Evolutionary conservation across 768 basidiomycete genomes (phyloP).

Genomic region (Cystoderma amianthinum): DNA sequence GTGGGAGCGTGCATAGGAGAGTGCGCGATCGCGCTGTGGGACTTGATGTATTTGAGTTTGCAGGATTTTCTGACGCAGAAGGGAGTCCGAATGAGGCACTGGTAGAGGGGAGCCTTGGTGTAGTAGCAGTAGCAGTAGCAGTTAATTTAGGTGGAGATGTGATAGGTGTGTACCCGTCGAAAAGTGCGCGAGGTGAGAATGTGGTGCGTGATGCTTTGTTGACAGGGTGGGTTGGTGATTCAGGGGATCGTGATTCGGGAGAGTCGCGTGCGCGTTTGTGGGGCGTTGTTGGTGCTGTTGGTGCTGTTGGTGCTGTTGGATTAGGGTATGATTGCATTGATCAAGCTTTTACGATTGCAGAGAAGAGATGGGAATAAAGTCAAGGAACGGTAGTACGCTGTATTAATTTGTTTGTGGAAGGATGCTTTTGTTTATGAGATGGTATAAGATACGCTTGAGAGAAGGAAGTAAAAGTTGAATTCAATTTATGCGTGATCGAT

Average conservation of each 20-base stretch:
- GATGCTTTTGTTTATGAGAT: too few species aligned
- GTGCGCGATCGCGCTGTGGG: slow-evolving; percentile 18
- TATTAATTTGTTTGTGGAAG: too few species aligned
- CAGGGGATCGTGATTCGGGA: not conserved
- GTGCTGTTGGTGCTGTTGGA: too few species aligned
- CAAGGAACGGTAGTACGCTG: too few species aligned
- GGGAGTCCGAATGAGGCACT: not conserved
- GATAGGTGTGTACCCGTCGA: too few species aligned
- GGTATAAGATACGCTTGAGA: too few species aligned
- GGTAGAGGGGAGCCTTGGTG: not conserved
- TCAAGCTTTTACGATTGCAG: too few species aligned
- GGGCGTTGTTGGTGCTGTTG: too few species aligned
- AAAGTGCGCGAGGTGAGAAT: not conserved
- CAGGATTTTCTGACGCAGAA: not conserved
- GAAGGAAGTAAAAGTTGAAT: too few species aligned
- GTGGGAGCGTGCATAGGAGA: slow-evolving; percentile 70
- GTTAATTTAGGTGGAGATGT: not conserved
- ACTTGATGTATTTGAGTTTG: not conserved
- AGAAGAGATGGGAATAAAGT: too few species aligned
- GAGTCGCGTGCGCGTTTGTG: not conserved
- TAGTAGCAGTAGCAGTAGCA: not conserved
- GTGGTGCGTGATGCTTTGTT: not conserved
- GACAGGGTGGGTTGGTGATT: not conserved
- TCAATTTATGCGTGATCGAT: too few species aligned
- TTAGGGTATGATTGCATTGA: too few species aligned